Conservation (phyloP, 164 flowering plant genomes). For the Tinospora cordifolia region DNA sequence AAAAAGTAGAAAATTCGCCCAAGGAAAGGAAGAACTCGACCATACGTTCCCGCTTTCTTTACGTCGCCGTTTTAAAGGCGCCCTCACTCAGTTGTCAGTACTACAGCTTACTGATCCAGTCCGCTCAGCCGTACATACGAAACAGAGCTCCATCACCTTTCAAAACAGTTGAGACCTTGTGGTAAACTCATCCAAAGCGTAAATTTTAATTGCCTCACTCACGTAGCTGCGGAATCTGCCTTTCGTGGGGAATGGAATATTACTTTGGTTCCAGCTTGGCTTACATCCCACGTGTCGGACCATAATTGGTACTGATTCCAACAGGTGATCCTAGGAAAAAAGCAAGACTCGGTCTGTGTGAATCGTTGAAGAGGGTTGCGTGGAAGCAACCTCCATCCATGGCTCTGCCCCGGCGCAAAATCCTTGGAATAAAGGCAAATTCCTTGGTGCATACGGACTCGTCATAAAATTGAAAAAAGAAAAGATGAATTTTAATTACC, state of each 20-base stretch:
- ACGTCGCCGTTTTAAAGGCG: background rate
- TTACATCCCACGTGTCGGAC: background rate
- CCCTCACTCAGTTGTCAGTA: background rate
- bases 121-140: background rate
- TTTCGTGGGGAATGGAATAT: background rate
- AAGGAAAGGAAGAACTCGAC: background rate
- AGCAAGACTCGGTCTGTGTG: background rate
- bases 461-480: no score
- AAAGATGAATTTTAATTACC: no score
- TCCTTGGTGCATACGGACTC: no score
- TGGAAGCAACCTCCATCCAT: background rate
- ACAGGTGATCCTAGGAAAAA: background rate
- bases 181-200: background rate
- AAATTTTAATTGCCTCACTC: background rate
- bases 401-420: background rate
- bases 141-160: background rate
- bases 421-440: no score
- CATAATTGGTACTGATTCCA: background rate
- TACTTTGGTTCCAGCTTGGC: background rate
- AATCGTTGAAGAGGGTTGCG: constrained; percentile 1
- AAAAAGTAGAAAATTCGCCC: background rate
- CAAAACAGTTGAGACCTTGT: background rate
- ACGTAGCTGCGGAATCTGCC: background rate
- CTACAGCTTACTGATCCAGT: background rate
- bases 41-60: background rate